Conservation (phyloP, 2,329 filamentous ascomycete genomes). For the Colletotrichum spinosum region DNA sequence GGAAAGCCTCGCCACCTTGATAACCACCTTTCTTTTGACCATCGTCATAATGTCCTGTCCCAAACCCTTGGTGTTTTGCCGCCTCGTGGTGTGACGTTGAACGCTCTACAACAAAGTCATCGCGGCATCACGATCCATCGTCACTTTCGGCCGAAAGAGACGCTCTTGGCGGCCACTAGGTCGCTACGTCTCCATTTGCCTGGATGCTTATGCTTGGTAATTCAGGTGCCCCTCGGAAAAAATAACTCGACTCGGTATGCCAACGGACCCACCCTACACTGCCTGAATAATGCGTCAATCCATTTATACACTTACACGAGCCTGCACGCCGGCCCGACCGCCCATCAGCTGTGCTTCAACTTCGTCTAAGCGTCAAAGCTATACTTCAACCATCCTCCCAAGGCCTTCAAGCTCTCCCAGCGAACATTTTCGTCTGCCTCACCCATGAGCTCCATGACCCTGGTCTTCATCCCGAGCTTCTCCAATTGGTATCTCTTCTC, state of each 20-base stretch:
- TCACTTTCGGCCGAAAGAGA: constrained; percentile 14
- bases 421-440: constrained; percentile 88
- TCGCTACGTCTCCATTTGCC: too few species aligned
- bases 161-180: background rate
- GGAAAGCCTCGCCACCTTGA: constrained; percentile 17
- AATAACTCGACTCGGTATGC: constrained; percentile 12
- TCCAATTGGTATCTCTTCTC: constrained; percentile 85
- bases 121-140: background rate
- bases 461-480: constrained; percentile 84
- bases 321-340: constrained; percentile 1
- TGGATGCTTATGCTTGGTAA: too few species aligned
- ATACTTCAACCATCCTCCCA: constrained; percentile 75
- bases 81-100: constrained; percentile 4
- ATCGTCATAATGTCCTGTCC: constrained; percentile 14
- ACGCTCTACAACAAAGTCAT: background rate
- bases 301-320: constrained; percentile 32
- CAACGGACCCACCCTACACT: constrained; percentile 34
- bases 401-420: constrained; percentile 91
- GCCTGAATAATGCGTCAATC: constrained; percentile 32
- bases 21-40: constrained; percentile 4
- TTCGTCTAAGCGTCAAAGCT: constrained; percentile 61
- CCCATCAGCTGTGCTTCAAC: constrained; percentile 4
- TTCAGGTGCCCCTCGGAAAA: background rate
- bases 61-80: constrained; percentile 1
- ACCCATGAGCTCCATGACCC: constrained; percentile 94